Evolutionary conservation across 257 asterid genomes (phyloP), one percentile per base, ranked within the genome.

Genomic region (Plantago elongata): DNA sequence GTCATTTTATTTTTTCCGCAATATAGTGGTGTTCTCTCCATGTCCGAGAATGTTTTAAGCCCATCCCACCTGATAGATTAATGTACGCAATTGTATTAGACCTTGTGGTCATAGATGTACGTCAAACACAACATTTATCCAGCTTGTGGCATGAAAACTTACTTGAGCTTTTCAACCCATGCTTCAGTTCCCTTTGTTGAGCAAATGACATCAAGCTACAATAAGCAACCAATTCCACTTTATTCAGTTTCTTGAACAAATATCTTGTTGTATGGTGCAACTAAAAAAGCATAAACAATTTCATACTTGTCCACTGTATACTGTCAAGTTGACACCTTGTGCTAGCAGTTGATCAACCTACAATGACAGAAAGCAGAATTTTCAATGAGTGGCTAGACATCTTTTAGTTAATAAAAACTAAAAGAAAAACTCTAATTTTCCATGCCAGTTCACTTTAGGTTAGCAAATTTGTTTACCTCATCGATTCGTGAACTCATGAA

Each of bases 221-320:
- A 63, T 3, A 63, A 54, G 12, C 29, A 71, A 74, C 44, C 10
- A 50, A 48, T 62, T 49, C 9, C 12, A 38, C 47, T 14, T 13
- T 12, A 29, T 56, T 46, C 12, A 4, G 40, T 46, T 14, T 55
- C 7, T 22, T 13, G 9, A 42, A 22, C 7, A 51, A 7, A 22
- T 9, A 54, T 12, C 3, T 54, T 11, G 60, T 9, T 3, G 10
- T 34, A 27, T 27, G 15, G 11, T 9, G 0, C 3, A 15, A 22
- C 12, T 2, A 6, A 17, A 45, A 10, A 12, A 30, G 22, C 13
- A 45, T 9, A 11, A 3, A 16, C 43, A 60, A 52, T 15, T 10
- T 38, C 91, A 62, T 80, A 92, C 99, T 69, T 92, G 99, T n/a
- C 99, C 99, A 77, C 77, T 89, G 64, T 89, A 92, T 52, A 92